A percentile compares a stretch with the other conserved stretches of the same genome.
These are phyloP conservation scores for Brassica rapa DNA, from an alignment of 345 rosid genomes.

Conservation along the genomic window DNA sequence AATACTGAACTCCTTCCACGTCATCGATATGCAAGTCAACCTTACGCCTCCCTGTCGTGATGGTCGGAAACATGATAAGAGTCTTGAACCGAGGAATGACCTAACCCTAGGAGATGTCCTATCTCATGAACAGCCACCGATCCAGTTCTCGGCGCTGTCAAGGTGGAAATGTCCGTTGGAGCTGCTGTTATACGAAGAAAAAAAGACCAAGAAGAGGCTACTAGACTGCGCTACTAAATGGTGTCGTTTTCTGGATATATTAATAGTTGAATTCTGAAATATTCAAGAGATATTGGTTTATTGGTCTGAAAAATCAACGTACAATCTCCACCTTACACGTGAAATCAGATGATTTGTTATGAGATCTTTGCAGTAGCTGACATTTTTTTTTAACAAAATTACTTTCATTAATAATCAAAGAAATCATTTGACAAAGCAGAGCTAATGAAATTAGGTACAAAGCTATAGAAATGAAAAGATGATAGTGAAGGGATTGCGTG, in stretches of 20 bases:
- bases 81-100: constrained; percentile 75
- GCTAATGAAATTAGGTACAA: too few species aligned
- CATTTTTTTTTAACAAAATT: background rate
- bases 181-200: constrained; percentile 41
- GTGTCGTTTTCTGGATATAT: constrained; percentile 5
- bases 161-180: constrained; percentile 67
- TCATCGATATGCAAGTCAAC: constrained; percentile 65
- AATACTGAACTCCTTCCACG: constrained; percentile 61
- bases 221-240: background rate
- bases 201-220: background rate
- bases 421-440: too few species aligned
- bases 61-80: constrained; percentile 83
- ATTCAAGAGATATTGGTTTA: background rate
- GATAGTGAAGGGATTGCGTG: too few species aligned
- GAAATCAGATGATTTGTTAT: background rate
- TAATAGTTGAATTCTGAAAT: background rate
- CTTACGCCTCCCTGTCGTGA: constrained; percentile 61
- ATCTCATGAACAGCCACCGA: constrained; percentile 95
- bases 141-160: constrained; percentile 75
- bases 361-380: background rate
- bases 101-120: constrained; percentile 87
- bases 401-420: too few species aligned
- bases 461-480: too few species aligned
- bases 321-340: background rate
- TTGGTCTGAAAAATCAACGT: background rate